Evolutionary conservation across 345 rosid species (phyloP).

Genomic region (Linum trigynum): DNA sequence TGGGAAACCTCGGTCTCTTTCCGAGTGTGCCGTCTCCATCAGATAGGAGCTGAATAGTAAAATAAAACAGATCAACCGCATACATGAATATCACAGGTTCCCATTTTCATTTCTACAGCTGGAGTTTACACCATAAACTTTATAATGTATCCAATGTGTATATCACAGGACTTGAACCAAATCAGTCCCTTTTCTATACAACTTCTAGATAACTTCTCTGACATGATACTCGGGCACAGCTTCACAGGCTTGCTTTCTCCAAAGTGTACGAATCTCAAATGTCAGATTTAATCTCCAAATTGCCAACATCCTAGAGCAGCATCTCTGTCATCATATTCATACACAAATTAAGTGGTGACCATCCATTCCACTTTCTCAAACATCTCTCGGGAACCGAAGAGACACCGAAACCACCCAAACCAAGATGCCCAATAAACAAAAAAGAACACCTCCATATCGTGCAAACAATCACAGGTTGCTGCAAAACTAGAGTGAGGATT

Average conservation of each 20-base stretch:
- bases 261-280: constrained; percentile 24
- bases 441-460: constrained; percentile 1
- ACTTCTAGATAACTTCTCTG: constrained; percentile 13
- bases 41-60: constrained; percentile 13
- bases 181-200: constrained; percentile 21
- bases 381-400: constrained; percentile 14
- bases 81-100: constrained; percentile 33
- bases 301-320: constrained; percentile 50
- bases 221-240: constrained; percentile 28
- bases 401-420: constrained; percentile 24
- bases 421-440: constrained; percentile 26
- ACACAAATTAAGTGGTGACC: constrained; percentile 37
- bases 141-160: constrained; percentile 20
- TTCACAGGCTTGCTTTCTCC: constrained; percentile 25
- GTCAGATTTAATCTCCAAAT: constrained; percentile 28
- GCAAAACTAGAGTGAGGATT: constrained; percentile 1
- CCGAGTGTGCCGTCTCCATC: constrained; percentile 6
- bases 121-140: constrained; percentile 26
- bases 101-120: constrained; percentile 26
- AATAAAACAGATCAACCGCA: constrained; percentile 22
- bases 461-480: neutral
- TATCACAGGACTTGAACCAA: constrained; percentile 27
- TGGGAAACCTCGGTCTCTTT: constrained; percentile 8
- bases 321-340: constrained; percentile 46
- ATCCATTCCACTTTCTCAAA: constrained; percentile 27